Conservation (phyloP, 208 protist genomes). For the Wallacemonas sp. region DNA sequence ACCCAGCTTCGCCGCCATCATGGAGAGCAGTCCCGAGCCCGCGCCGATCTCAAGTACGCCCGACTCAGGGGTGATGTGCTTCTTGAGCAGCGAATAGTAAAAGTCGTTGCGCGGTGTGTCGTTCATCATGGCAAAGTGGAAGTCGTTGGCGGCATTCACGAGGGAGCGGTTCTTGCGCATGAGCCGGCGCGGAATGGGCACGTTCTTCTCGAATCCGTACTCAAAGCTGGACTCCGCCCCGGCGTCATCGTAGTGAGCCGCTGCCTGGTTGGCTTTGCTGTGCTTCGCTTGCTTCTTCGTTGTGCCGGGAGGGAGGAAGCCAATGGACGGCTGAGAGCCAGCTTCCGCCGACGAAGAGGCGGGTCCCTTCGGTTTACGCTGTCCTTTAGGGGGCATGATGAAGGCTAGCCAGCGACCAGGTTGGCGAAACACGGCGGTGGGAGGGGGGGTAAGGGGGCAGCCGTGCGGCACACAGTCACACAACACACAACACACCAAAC, state of each 20-base stretch:
- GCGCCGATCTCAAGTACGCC: conserved; percentile 92
- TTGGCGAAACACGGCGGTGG: background rate
- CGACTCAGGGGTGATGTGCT: conserved; percentile 76
- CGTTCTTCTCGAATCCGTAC: conserved; percentile 67
- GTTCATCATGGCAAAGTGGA: conserved; percentile 95
- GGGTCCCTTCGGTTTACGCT: background rate
- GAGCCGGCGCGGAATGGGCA: conserved; percentile 73
- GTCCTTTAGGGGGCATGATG: conserved; percentile 14
- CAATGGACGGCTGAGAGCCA: conserved; percentile 35
- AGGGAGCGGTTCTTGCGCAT: conserved; percentile 53
- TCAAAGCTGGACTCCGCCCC: conserved; percentile 43
- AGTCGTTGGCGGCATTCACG: conserved; percentile 93
- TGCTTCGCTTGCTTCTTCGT: conserved; percentile 8
- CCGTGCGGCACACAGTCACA: too few species aligned
- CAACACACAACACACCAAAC: too few species aligned
- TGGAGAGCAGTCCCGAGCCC: conserved; percentile 87
- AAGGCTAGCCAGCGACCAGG: background rate
- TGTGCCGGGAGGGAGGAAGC: conserved; percentile 46
- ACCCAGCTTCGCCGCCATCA: conserved; percentile 89
- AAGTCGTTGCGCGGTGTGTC: conserved; percentile 87
- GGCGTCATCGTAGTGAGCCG: conserved; percentile 2
- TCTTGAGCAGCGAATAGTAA: conserved; percentile 80
- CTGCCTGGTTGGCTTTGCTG: background rate
- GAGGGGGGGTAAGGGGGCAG: background rate
- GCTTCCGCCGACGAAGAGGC: background rate